Evolutionary conservation across 331 rosid species (phyloP).

Genomic region (Telfairia occidentalis): DNA sequence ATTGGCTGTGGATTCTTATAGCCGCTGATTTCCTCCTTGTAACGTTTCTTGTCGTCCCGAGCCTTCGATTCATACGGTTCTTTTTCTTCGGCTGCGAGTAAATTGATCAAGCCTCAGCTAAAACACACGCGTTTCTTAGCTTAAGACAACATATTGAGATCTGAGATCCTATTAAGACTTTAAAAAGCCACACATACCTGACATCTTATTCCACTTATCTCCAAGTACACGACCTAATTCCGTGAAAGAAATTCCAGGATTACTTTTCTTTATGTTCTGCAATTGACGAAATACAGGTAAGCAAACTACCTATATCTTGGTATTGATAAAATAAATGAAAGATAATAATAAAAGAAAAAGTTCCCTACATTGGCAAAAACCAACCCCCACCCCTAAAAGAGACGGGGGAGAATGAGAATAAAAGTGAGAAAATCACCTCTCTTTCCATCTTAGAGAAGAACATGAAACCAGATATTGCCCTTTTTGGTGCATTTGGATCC

Average conservation of each 20-base stretch:
- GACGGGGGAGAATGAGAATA: not conserved
- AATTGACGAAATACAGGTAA: slow-evolving; percentile 9
- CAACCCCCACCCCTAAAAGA: not conserved
- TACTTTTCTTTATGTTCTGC: slow-evolving; percentile 73
- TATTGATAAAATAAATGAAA: not conserved
- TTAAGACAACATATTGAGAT: not conserved
- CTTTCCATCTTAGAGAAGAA: slow-evolving; percentile 93
- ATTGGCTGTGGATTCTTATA: slow-evolving; percentile 83
- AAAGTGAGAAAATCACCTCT: slow-evolving; percentile 38
- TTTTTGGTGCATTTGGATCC: slow-evolving; percentile 98
- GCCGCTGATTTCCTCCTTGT: slow-evolving; percentile 79
- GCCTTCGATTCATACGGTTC: slow-evolving; percentile 91
- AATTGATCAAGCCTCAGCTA: not conserved
- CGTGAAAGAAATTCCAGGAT: slow-evolving; percentile 79
- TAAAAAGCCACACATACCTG: slow-evolving; percentile 37
- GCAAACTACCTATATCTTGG: not conserved
- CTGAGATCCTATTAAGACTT: not conserved
- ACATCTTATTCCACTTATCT: slow-evolving; percentile 95
- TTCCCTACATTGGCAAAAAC: not conserved
- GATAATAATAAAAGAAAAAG: too few species aligned
- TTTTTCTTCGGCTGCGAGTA: slow-evolving; percentile 74
- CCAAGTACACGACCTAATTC: slow-evolving; percentile 80
- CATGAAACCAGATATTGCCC: slow-evolving; percentile 95
- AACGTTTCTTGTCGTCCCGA: slow-evolving; percentile 72
- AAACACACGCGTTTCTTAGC: not conserved